A percentile compares a stretch with the other conserved stretches of the same genome.
phyloP scores from a whole-genome alignment of 139 green algal species.

The Chlorokybus atmophyticus region DNA sequence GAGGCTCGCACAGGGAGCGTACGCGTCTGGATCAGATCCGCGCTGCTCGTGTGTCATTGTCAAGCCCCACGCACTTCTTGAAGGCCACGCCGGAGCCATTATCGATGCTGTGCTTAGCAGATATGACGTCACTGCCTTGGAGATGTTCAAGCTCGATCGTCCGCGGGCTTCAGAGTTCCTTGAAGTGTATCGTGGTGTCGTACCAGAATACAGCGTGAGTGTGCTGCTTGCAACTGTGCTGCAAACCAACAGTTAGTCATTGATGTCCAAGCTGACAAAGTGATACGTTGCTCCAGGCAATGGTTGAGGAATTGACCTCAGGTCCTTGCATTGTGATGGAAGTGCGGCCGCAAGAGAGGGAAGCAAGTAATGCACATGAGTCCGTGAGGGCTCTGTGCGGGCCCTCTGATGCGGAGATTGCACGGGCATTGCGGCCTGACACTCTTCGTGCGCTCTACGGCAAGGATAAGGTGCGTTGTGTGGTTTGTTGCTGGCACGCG shows the following conservation, averaged over 20 bases:
- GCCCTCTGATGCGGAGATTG: slow-evolving; percentile 67
- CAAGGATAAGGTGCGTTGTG: slow-evolving; percentile 32
- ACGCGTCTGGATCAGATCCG: too few species aligned
- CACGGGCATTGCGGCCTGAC: slow-evolving; percentile 42
- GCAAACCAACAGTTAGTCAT: too few species aligned
- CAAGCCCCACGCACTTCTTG: too few species aligned
- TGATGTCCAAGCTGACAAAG: too few species aligned
- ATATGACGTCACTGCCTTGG: slow-evolving; percentile 44
- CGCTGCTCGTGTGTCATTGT: too few species aligned
- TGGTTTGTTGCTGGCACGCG: neutral
- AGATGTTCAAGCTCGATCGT: slow-evolving; percentile 43
- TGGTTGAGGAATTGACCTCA: slow-evolving; percentile 58
- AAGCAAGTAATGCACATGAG: too few species aligned
- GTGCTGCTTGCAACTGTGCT: too few species aligned
- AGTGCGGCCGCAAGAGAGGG: slow-evolving; percentile 18
- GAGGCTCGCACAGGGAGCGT: too few species aligned
- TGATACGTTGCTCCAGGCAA: too few species aligned
- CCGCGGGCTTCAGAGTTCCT: slow-evolving; percentile 41
- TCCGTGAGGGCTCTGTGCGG: slow-evolving; percentile 28
- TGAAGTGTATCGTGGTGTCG: slow-evolving; percentile 61
- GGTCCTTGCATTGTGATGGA: slow-evolving; percentile 49
- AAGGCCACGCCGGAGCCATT: too few species aligned
- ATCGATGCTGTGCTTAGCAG: slow-evolving; percentile 23
- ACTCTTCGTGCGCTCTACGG: slow-evolving; percentile 57
- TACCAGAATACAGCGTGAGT: slow-evolving; percentile 45